Evolutionary conservation across 2,329 filamentous ascomycete genomes (phyloP), one percentile per base, ranked within the genome.

Genomic region (Pseudogymnoascus sp.): DNA sequence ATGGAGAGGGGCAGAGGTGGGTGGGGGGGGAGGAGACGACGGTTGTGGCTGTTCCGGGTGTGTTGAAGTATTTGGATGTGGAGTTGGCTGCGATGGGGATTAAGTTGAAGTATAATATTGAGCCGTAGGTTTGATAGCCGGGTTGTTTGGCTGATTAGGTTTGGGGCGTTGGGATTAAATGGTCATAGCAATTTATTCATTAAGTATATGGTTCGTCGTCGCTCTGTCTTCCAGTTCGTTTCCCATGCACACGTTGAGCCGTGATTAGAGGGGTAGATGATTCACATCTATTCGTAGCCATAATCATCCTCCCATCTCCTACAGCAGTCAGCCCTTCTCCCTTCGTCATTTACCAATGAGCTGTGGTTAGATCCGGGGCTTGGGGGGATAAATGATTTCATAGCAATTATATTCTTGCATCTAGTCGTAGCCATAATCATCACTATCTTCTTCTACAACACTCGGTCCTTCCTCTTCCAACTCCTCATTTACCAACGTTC

Each of bases 51-150:
- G 90, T 99, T 13, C 94, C 94, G 0, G 93, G 92, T 66, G 94
- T 96, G 61, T 78, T 99, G 74, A 91, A 90, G 77, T 97, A 89
- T 78, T 77, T 99, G 67, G 94, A 99, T 76, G 92, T 96, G 17
- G 94, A 99, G 77, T 79, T 99, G 69, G 91, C 92, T 36, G 92
- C 92, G 62, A 99, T 99, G 94, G 94, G 94, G 61, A 88, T 99
- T 61, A 89, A 92, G 77, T 84, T 99, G 77, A 96, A 91, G 80
- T 97, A 96, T 73, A 88, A 88, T 74, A 89, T 97, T 68, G 82
- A 68, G 12, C 71, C 70, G 39, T 65, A 21, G 21, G 21, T 21
- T 21, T 21, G 21, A 21, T 21, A 21, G 21, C 21, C 2, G 21
- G 21, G 21, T 21, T 3, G 21, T 21, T 21, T 21, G 21, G 21